Percentiles rank a stretch among this genome's conserved stretches.
These are phyloP conservation scores for Pyrenophora tritici-repentis DNA, from an alignment of 2,329 filamentous ascomycete genomes.

Conservation along the genomic window DNA sequence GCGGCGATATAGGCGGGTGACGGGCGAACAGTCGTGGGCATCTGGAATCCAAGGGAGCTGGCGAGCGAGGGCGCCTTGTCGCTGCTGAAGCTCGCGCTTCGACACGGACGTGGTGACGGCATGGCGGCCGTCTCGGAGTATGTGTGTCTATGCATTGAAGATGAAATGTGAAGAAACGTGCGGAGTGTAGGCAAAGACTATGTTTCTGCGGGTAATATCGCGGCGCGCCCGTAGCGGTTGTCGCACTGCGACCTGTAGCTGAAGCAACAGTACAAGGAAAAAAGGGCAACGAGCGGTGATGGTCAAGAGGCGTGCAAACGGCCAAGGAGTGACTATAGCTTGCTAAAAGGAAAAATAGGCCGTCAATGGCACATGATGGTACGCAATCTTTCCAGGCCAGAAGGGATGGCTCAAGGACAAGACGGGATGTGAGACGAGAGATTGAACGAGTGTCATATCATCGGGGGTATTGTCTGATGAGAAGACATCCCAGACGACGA, in stretches of 20 bases:
- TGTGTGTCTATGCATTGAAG: slow-evolving; percentile 43
- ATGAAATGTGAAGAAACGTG: too few relatives aligned
- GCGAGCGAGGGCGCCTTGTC: slow-evolving; percentile 66
- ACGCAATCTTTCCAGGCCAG: not conserved
- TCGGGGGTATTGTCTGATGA: slow-evolving; percentile 5
- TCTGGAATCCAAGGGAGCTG: slow-evolving; percentile 58
- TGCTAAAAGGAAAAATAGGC: not conserved
- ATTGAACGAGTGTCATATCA: slow-evolving; percentile 6
- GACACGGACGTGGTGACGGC: slow-evolving; percentile 45
- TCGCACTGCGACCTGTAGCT: slow-evolving; percentile 22
- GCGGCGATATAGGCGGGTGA: slow-evolving; percentile 85
- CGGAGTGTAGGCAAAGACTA: too few relatives aligned
- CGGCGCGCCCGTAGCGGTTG: slow-evolving; percentile 8
- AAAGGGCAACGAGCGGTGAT: not conserved
- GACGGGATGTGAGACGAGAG: not conserved
- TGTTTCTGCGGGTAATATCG: not conserved
- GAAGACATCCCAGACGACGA: slow-evolving; percentile 13
- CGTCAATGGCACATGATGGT: slow-evolving; percentile 8
- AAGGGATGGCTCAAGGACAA: not conserved
- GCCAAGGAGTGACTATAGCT: slow-evolving; percentile 12
- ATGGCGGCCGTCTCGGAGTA: slow-evolving; percentile 42
- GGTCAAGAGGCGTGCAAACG: not conserved
- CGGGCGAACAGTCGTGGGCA: slow-evolving; percentile 72
- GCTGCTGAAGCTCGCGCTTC: slow-evolving; percentile 66
- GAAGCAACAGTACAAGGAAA: slow-evolving; percentile 16